These are phyloP conservation scores for Clarkia xantiana DNA, from an alignment of 345 rosid genomes.

Conservation along the genomic window DNA sequence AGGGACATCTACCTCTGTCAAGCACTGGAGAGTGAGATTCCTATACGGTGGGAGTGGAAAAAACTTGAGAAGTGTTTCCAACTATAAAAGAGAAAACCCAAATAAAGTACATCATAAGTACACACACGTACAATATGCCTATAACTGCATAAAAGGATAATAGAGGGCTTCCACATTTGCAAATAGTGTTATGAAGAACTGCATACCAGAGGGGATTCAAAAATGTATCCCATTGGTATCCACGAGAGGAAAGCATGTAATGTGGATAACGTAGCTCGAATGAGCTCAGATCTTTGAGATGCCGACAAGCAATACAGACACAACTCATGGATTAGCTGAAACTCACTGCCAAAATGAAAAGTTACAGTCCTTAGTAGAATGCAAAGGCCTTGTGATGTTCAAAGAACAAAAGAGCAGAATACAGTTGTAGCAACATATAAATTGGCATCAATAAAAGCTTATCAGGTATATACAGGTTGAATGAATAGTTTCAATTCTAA, in stretches of 20 bases:
- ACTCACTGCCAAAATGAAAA: slow-evolving; percentile 56
- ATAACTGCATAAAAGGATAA: no score
- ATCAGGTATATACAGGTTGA: no score
- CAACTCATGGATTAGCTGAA: slow-evolving; percentile 95
- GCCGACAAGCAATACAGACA: slow-evolving; percentile 93
- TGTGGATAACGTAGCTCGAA: slow-evolving; percentile 84
- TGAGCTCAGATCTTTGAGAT: slow-evolving; percentile 90
- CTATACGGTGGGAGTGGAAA: slow-evolving; percentile 68
- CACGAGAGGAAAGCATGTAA: slow-evolving; percentile 98
- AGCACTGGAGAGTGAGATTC: slow-evolving; percentile 90
- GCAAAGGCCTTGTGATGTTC: no score
- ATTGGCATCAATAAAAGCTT: no score
- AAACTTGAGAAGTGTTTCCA: slow-evolving; percentile 85
- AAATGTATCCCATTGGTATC: slow-evolving; percentile 98
- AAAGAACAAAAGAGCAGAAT: no score
- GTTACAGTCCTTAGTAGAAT: neutral
- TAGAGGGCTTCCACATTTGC: no score
- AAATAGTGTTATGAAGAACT: slow-evolving; percentile 6
- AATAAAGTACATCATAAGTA: neutral
- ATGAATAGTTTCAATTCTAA: no score
- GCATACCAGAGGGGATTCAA: slow-evolving; percentile 90
- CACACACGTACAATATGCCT: no score
- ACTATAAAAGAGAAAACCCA: slow-evolving; percentile 23
- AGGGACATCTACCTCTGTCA: slow-evolving; percentile 57
- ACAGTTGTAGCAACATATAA: no score